A percentile compares a stretch with the other conserved stretches of the same genome.
Evolutionary conservation across 208 protist species (phyloP).

Genomic region (Wallacemonas rigidus): DNA sequence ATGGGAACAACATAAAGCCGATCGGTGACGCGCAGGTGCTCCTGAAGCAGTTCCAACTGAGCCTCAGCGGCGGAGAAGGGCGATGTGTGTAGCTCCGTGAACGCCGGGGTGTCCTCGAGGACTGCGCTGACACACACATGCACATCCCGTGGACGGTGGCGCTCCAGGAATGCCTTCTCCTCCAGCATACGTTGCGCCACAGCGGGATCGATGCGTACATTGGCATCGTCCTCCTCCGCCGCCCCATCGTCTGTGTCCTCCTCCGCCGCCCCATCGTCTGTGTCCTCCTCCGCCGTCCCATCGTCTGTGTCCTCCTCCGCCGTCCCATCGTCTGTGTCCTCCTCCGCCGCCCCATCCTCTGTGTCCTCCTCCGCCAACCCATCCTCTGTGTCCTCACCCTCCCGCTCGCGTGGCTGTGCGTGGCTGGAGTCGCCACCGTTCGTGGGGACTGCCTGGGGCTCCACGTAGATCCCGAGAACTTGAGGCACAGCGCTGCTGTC

Average conservation of each 20-base stretch:
- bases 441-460: slow-evolving; percentile 8
- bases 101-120: slow-evolving; percentile 38
- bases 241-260: slow-evolving; percentile 7
- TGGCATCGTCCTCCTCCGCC: slow-evolving; percentile 7
- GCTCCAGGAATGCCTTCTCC: slow-evolving; percentile 42
- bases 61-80: slow-evolving; percentile 26
- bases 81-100: slow-evolving; percentile 39
- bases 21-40: slow-evolving; percentile 2
- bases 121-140: slow-evolving; percentile 53
- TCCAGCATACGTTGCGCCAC: slow-evolving; percentile 27
- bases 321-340: slow-evolving; percentile 1
- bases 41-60: slow-evolving; percentile 28
- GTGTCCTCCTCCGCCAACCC: too few relatives aligned
- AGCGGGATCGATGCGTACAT: slow-evolving; percentile 5
- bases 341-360: slow-evolving; percentile 8
- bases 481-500: slow-evolving; percentile 7
- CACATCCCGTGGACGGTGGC: slow-evolving; percentile 33
- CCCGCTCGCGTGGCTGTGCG: too few relatives aligned
- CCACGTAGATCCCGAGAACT: slow-evolving; percentile 50
- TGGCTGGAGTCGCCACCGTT: too few relatives aligned
- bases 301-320: too few relatives aligned
- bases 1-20: slow-evolving; percentile 59
- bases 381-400: too few relatives aligned
- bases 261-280: slow-evolving; percentile 13
- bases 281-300: not conserved